A percentile compares a stretch with the other conserved stretches of the same genome.
These are phyloP conservation scores for Ogataea paradorogensis DNA, from an alignment of 805 yeast species.

Conservation along the genomic window DNA sequence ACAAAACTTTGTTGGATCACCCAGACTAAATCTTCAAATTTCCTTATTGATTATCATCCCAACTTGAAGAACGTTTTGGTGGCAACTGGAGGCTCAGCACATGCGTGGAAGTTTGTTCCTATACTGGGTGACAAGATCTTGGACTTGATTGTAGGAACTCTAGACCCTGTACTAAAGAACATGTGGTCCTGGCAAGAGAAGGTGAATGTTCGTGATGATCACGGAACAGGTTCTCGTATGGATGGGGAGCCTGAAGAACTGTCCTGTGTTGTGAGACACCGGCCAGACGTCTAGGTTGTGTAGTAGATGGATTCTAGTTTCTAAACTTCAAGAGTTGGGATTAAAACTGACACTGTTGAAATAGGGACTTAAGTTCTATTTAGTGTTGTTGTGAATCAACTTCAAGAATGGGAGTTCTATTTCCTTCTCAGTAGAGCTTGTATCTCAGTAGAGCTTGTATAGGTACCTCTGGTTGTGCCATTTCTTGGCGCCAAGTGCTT, in stretches of 20 bases:
- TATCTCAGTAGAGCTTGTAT: too few species aligned
- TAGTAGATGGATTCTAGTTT: background rate
- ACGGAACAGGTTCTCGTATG: slow-evolving; percentile 10
- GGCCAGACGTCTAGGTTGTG: background rate
- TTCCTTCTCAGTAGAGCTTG: too few species aligned
- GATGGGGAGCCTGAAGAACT: background rate
- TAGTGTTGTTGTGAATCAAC: too few species aligned
- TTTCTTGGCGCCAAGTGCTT: too few species aligned
- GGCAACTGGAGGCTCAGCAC: slow-evolving; percentile 30
- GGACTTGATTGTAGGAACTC: slow-evolving; percentile 19
- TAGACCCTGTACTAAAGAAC: slow-evolving; percentile 18
- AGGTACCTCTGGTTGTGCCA: too few species aligned
- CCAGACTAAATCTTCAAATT: slow-evolving; percentile 25
- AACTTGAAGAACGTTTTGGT: slow-evolving; percentile 20
- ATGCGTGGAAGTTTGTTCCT: slow-evolving; percentile 30
- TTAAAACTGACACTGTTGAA: too few species aligned
- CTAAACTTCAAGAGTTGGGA: too few species aligned
- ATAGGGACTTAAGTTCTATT: too few species aligned
- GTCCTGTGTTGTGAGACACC: background rate
- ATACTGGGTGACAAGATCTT: slow-evolving; percentile 27
- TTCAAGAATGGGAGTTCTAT: too few species aligned
- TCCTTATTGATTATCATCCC: slow-evolving; percentile 26
- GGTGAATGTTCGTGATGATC: slow-evolving; percentile 10
- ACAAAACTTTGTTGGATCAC: slow-evolving; percentile 30
- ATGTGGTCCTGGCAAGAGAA: slow-evolving; percentile 27